These are phyloP conservation scores for Piromyces finnis DNA, from an alignment of 192 early-diverging fungal species.

Conservation along the genomic window DNA sequence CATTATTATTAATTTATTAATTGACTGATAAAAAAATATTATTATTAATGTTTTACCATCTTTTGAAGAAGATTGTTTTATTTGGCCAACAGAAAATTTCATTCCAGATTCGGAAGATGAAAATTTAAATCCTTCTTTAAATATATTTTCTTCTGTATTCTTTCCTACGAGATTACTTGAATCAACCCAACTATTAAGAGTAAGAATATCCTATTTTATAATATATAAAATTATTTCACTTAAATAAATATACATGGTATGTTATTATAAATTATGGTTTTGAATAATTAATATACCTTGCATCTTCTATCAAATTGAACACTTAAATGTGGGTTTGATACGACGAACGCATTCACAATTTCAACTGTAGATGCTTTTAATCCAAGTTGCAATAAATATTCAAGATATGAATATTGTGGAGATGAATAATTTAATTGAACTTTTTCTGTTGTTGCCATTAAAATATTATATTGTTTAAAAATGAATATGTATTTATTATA, in stretches of 20 bases:
- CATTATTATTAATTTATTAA: no score
- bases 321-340: conserved; percentile 30
- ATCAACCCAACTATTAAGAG: conserved; percentile 21
- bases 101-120: conserved; percentile 13
- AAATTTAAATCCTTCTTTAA: conserved; percentile 30
- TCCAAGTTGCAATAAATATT: conserved; percentile 32
- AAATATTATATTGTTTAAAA: no score
- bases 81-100: conserved; percentile 15
- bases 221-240: not conserved
- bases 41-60: conserved; percentile 1
- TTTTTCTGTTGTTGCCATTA: not conserved
- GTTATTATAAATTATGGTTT: no score
- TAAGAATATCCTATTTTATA: conserved; percentile 18
- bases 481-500: no score
- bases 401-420: conserved; percentile 24
- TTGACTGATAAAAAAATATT: no score
- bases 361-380: conserved; percentile 31
- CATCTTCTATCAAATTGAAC: conserved; percentile 28
- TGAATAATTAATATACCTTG: no score
- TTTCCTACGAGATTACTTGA: conserved; percentile 15
- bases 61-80: not conserved
- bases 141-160: conserved; percentile 41
- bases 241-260: no score
- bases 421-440: conserved; percentile 14
- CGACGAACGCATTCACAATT: conserved; percentile 17